Conservation (phyloP, 306 rosid species). For the Lathyrus oleraceus region DNA sequence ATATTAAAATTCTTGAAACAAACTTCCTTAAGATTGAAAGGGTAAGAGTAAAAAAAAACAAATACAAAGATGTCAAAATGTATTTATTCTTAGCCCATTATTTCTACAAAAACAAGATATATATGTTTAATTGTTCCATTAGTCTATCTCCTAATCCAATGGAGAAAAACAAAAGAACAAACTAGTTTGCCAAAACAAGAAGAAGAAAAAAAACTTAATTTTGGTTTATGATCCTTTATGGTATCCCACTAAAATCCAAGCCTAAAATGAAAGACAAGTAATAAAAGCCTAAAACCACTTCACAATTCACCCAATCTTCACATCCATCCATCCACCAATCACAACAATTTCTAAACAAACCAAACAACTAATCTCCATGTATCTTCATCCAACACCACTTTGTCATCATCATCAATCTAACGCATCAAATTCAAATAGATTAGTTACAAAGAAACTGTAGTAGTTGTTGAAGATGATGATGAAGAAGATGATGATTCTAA, state of each 20-base stretch:
- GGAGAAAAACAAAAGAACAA: background rate
- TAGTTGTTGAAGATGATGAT: constrained; percentile 60
- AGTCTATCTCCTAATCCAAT: background rate
- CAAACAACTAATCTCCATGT: background rate
- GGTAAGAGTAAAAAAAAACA: background rate
- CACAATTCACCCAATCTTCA: constrained; percentile 17
- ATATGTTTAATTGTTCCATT: background rate
- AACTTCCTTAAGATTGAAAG: too few species aligned
- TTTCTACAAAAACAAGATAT: background rate
- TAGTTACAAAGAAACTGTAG: constrained; percentile 53
- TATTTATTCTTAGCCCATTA: background rate
- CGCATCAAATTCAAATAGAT: constrained; percentile 31
- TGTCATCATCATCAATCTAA: background rate
- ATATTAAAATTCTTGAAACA: too few species aligned
- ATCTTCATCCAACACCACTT: background rate
- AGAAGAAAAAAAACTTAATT: background rate
- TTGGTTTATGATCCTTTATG: background rate
- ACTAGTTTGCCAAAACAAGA: constrained; percentile 1
- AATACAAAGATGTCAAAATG: background rate
- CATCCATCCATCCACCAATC: constrained; percentile 30
- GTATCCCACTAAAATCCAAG: constrained; percentile 32
- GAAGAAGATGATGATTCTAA: constrained; percentile 47
- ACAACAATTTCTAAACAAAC: constrained; percentile 26
- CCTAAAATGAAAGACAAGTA: constrained; percentile 18
- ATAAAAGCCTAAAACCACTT: constrained; percentile 26